Evolutionary conservation across 352 stramenopile species (phyloP), one percentile per base, ranked within the genome.

Genomic region (Globisporangium megalacanthum): DNA sequence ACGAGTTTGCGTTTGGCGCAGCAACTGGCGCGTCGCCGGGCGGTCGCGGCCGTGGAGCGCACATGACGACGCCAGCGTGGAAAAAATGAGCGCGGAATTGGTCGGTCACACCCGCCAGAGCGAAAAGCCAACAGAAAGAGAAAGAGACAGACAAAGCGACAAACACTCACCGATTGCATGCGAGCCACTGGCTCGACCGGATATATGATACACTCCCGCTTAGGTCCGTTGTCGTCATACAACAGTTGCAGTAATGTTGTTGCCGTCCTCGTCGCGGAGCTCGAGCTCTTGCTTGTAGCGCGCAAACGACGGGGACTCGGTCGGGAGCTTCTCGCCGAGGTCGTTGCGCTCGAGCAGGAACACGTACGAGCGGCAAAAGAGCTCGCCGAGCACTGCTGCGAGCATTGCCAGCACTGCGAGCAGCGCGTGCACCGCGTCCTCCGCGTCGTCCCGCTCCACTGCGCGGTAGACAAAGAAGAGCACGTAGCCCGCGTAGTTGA

Each of bases 51-150:
- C 79, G 79, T 11, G 79, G 76, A 19, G 70, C 76, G 1, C 79
- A 89, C 66, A 89, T 89, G 79, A 89, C 79, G 6, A 74, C 65
- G 2, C 76, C 79, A 0, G 79, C 79, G 8, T 89, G 79, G 79
- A 82, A 84, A 66, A 83, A 85, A 60, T 84, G 65, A 71, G n/a
- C 22, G 41, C n/a, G n/a, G n/a, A n/a, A n/a, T n/a, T n/a, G n/a
- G n/a, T n/a, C n/a, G n/a, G n/a, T n/a, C n/a, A n/a, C n/a, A n/a
- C n/a, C n/a, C n/a, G n/a, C n/a, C n/a, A n/a, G n/a, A n/a, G n/a
- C n/a, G n/a, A n/a, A n/a, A 37, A 37, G 17, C 33, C 44, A 35
- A 52, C 29, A 61, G 6, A 50, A 58, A 6, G n/a, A 49, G 10
- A 36, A 3, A 36, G 14, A 55, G 22, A 22, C 22, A 60, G 33